Conservation (phyloP, 208 protist genomes). For the Trichomonas vaginalis region DNA sequence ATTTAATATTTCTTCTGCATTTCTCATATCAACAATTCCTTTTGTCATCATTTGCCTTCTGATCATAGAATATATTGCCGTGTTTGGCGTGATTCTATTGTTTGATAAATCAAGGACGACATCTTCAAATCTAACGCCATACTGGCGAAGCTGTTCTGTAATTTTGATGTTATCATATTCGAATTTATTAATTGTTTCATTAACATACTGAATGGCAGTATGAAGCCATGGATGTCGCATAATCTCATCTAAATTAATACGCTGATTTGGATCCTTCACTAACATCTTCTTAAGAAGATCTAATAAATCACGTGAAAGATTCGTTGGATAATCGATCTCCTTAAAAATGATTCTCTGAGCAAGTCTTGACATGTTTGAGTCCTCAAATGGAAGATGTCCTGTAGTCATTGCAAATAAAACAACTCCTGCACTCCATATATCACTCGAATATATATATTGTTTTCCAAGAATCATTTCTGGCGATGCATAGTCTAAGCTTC, state of each 20-base stretch:
- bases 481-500: not conserved
- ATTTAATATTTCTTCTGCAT: too few species aligned
- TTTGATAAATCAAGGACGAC: too few species aligned
- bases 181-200: too few species aligned
- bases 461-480: not conserved
- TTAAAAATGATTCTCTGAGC: not conserved
- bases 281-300: not conserved
- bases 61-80: too few species aligned
- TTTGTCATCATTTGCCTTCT: too few species aligned
- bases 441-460: not conserved
- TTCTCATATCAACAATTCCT: too few species aligned
- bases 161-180: too few species aligned
- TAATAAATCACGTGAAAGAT: not conserved
- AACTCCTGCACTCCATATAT: constrained; percentile 7
- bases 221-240: not conserved
- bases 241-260: not conserved
- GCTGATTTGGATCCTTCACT: not conserved
- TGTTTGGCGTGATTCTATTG: too few species aligned
- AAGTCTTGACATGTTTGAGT: not conserved
- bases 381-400: not conserved
- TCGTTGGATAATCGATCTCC: not conserved
- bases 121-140: too few species aligned
- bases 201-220: not conserved
- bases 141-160: too few species aligned
- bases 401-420: not conserved